phyloP scores from a whole-genome alignment of 345 rosid species.

The Theobroma cacao region DNA sequence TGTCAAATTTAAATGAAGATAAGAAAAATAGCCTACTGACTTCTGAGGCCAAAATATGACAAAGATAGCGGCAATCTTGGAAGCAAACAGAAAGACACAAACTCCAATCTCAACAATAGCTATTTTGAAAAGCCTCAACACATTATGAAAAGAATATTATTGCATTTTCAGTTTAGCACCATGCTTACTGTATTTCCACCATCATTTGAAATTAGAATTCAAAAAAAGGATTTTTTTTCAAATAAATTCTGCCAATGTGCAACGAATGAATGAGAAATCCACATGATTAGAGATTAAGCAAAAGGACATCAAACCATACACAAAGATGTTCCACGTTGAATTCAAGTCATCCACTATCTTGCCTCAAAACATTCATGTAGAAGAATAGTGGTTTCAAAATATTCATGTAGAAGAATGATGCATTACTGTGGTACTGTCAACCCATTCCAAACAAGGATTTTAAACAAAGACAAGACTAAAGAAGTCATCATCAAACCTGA shows the following conservation, averaged over 20 bases:
- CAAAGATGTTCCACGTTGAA: neutral
- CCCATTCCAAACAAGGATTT: neutral
- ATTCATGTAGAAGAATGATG: neutral
- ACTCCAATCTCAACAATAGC: neutral
- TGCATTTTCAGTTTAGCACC: neutral
- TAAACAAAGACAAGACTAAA: constrained; percentile 7
- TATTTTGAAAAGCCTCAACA: neutral
- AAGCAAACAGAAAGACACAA: constrained; percentile 1
- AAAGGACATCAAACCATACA: neutral
- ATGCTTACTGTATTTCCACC: neutral
- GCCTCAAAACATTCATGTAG: neutral
- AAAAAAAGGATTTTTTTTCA: neutral
- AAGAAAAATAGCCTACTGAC: neutral
- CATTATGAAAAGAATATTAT: neutral
- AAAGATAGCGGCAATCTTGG: neutral
- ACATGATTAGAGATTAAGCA: neutral
- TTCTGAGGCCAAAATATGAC: neutral
- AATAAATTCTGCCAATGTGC: neutral
- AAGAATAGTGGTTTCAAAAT: no score
- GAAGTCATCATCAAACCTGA: constrained; percentile 50
- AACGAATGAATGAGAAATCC: neutral
- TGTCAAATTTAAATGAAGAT: neutral
- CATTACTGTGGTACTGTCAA: neutral
- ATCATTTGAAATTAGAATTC: neutral
- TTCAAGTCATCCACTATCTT: neutral